Evolutionary conservation across 163 green algal genomes (phyloP), one percentile per base, ranked within the genome.

Genomic region (Prototheca stagnorum): DNA sequence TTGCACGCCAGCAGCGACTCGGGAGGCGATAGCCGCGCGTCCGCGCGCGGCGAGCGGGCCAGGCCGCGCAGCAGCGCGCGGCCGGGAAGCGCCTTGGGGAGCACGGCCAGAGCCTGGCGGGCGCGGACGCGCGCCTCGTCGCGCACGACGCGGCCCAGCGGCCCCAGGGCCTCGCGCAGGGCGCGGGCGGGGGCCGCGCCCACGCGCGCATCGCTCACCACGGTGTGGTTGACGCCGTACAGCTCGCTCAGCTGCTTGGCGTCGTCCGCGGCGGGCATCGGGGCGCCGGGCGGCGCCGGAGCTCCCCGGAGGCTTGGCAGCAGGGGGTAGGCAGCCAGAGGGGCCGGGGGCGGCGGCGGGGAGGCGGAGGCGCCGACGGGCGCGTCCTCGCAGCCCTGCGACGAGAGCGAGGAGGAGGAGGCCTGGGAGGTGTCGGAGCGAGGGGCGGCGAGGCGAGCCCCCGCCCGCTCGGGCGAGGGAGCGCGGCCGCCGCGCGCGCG

Each of bases 151-250:
- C 84, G 71, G 35, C 78, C 80, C 46, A 79, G 72, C 27, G 53
- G 51, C 34, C 74, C 75, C 55, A 90, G 49, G 20, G 47, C 53
- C 36, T 73, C 73, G 67, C 93, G 95, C 11, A 93, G 53, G 66
- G 85, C 82, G 15, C 97, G 72, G n/a, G 93, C 67, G 15, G 90
- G 90, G 37, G 86, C 81, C 35, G 97, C 87, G 72, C 94, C 80
- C 19, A 90, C 90, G 73, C 94, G 95, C 57, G 83, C 90, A 60
- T 94, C 83, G 56, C 44, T 75, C 11, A 96, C 88, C 21, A 98
- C 75, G 56, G 95, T 97, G 69, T 97, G 87, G 76, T 98, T 98
- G 39, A 89, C 89, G 57, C 94, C 93, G 79, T 97, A 97, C 79
- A 95, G 87, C 73, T 97, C 90, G 12, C 63, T 75, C 44, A 96